Conservation (phyloP, 2,329 filamentous ascomycete genomes). For the Thelonectria rubi region DNA sequence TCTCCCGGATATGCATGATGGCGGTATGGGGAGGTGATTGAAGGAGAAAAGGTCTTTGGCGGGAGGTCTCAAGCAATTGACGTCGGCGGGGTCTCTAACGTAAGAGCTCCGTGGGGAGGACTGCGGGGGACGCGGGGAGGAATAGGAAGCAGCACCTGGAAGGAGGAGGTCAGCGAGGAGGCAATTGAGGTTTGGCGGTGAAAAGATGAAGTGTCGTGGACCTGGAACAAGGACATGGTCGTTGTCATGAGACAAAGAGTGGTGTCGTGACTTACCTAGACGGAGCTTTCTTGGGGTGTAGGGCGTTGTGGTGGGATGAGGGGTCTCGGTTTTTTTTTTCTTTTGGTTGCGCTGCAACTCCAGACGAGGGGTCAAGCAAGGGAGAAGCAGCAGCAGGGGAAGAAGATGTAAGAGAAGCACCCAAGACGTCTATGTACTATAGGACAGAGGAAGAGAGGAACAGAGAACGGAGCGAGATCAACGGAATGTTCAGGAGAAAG, state of each 20-base stretch:
- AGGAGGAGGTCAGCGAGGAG: constrained; percentile 8
- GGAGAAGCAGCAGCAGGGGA: constrained; percentile 42
- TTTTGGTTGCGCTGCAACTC: constrained; percentile 28
- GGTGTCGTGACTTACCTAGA: constrained; percentile 7
- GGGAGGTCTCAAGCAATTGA: background rate
- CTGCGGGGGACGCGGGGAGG: constrained; percentile 19
- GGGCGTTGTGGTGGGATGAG: constrained; percentile 18
- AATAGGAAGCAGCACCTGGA: background rate
- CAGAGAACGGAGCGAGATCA: too few species aligned
- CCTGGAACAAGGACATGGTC: constrained; percentile 1
- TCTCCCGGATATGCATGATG: constrained; percentile 95
- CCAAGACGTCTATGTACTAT: constrained; percentile 8
- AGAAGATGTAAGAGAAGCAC: constrained; percentile 4
- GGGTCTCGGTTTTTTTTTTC: constrained; percentile 23
- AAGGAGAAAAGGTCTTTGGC: background rate
- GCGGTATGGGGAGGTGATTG: constrained; percentile 23
- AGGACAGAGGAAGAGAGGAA: constrained; percentile 19
- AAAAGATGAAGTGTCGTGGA: background rate
- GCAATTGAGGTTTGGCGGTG: constrained; percentile 13
- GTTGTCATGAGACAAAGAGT: constrained; percentile 13
- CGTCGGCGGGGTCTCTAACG: constrained; percentile 8
- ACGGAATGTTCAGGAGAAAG: constrained; percentile 12
- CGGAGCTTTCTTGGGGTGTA: constrained; percentile 7
- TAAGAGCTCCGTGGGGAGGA: constrained; percentile 15
- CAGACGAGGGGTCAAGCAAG: constrained; percentile 31